Conservation (phyloP, 768 basidiomycete species). For the Boletus sp. region DNA sequence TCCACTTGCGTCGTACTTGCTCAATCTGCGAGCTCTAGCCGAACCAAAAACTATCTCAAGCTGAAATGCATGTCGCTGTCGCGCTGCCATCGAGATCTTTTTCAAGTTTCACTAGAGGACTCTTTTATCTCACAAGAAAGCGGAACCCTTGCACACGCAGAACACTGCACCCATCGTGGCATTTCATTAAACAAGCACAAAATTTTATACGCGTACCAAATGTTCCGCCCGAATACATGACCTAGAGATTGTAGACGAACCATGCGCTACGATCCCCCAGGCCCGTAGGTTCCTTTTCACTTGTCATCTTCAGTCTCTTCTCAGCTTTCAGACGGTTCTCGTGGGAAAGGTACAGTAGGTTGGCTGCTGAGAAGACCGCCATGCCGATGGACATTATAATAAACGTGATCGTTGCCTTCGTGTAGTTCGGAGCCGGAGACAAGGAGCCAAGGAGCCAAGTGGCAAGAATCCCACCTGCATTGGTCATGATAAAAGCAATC, state of each 20-base stretch:
- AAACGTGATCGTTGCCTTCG: slow-evolving; percentile 40
- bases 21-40: background rate
- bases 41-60: background rate
- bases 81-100: background rate
- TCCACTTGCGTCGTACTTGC: background rate
- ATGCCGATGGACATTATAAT: slow-evolving; percentile 39
- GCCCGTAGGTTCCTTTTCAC: slow-evolving; percentile 36
- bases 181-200: background rate
- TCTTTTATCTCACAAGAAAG: background rate
- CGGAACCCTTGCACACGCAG: background rate
- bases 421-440: slow-evolving; percentile 49
- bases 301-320: slow-evolving; percentile 30
- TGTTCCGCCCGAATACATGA: background rate
- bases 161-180: background rate
- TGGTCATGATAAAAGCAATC: slow-evolving; percentile 54
- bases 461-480: slow-evolving; percentile 56
- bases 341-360: slow-evolving; percentile 38
- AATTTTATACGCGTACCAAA: background rate
- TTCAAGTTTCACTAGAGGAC: background rate
- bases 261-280: slow-evolving; percentile 52
- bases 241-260: slow-evolving; percentile 49
- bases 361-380: slow-evolving; percentile 35
- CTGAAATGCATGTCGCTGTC: background rate
- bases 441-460: slow-evolving; percentile 57
- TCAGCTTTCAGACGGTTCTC: slow-evolving; percentile 46